A percentile compares a stretch with the other conserved stretches of the same genome.
These are phyloP conservation scores for Epicoccum sorghinum DNA, from an alignment of 2,329 filamentous ascomycete genomes.

Conservation along the genomic window DNA sequence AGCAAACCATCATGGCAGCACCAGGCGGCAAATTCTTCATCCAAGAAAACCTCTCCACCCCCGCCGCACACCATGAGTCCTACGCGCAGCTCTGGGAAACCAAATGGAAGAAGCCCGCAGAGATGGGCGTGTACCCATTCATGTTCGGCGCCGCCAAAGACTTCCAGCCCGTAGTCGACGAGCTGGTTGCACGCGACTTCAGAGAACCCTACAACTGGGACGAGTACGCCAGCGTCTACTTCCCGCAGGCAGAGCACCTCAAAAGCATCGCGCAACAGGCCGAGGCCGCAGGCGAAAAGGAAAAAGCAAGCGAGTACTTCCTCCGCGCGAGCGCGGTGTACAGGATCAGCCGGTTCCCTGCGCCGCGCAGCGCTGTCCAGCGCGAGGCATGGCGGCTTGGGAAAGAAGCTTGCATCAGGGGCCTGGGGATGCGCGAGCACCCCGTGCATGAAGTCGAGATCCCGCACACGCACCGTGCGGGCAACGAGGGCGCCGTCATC, in stretches of 20 bases:
- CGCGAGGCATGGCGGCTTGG: constrained; percentile 69
- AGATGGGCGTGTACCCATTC: constrained; percentile 72
- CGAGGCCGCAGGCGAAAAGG: constrained; percentile 55
- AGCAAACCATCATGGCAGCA: constrained; percentile 45
- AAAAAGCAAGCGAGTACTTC: constrained; percentile 66
- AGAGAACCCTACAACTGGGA: constrained; percentile 69
- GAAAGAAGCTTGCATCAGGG: constrained; percentile 68
- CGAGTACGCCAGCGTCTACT: constrained; percentile 67
- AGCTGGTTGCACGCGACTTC: constrained; percentile 65
- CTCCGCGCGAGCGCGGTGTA: constrained; percentile 65
- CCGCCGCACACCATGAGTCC: constrained; percentile 55
- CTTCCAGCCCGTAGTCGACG: constrained; percentile 71
- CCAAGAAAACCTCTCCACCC: constrained; percentile 51
- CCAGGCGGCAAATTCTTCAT: constrained; percentile 53
- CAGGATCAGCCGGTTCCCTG: constrained; percentile 74
- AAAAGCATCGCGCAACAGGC: constrained; percentile 59
- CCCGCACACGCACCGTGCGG: constrained; percentile 60
- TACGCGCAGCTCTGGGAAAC: constrained; percentile 68
- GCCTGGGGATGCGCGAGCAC: constrained; percentile 51
- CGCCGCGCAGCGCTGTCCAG: constrained; percentile 57
- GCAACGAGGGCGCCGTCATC: constrained; percentile 61
- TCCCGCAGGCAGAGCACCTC: constrained; percentile 66
- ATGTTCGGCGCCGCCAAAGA: constrained; percentile 73
- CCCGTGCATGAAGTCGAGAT: constrained; percentile 68
- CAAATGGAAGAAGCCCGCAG: constrained; percentile 73